A percentile compares a stretch with the other conserved stretches of the same genome.
Conservation (phyloP, 202 grass and related monocot species). For the Bolboschoenoplectus hybrid region DNA sequence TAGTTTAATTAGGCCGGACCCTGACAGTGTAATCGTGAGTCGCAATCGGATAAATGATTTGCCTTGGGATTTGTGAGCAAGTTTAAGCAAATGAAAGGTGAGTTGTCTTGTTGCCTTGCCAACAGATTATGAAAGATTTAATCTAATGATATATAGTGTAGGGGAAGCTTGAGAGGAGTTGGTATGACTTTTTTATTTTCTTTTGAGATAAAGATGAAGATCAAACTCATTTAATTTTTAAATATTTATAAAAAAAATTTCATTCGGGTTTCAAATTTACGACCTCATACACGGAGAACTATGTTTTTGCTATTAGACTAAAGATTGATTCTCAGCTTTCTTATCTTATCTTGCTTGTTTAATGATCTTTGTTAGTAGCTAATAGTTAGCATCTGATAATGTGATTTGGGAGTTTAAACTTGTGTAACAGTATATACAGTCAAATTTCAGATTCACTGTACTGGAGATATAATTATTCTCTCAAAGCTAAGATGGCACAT, state of each 20-base stretch:
- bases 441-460: no score
- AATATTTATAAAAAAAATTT: no score
- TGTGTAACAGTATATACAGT: no score
- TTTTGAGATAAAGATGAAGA: no score
- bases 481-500: no score
- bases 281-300: no score
- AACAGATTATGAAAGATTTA: slow-evolving; percentile 21
- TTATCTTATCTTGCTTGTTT: not conserved
- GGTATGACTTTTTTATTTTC: not conserved
- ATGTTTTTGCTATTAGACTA: no score
- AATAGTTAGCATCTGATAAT: not conserved
- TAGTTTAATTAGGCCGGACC: not conserved
- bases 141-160: not conserved
- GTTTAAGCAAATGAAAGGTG: slow-evolving; percentile 22
- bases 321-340: no score
- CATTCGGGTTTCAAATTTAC: no score
- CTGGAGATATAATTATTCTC: no score
- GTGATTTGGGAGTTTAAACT: not conserved
- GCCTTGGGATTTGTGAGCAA: slow-evolving; percentile 2
- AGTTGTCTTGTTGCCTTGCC: slow-evolving; percentile 27
- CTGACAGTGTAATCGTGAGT: slow-evolving; percentile 12
- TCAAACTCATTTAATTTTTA: no score
- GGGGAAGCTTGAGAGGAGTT: not conserved
- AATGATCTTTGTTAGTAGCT: slow-evolving; percentile 19
- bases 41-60: slow-evolving; percentile 14